Percentiles rank a stretch among this genome's conserved stretches.
These are phyloP conservation scores for Climacium dendroides DNA, from an alignment of 225 moss, liverwort and hornwort species.

Conservation along the genomic window DNA sequence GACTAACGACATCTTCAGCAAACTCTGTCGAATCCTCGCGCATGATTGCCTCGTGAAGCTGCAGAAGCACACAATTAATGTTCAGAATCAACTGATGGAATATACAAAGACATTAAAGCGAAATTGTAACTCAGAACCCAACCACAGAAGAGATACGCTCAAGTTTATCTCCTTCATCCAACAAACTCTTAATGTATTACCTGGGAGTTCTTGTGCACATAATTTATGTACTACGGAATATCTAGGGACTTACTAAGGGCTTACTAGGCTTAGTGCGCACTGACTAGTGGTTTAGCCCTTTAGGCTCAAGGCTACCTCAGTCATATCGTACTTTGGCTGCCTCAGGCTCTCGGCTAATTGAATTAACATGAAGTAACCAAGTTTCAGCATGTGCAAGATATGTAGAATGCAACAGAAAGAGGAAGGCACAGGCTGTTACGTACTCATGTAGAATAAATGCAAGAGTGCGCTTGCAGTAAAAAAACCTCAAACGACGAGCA, in stretches of 20 bases:
- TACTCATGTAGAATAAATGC: background rate
- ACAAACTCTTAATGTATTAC: background rate
- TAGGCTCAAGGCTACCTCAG: background rate
- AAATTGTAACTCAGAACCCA: background rate
- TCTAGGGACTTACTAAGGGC: background rate
- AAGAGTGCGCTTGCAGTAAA: background rate
- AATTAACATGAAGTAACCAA: background rate
- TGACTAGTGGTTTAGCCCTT: background rate
- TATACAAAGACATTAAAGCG: background rate
- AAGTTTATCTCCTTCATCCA: background rate
- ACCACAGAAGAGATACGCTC: background rate
- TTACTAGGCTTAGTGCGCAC: background rate
- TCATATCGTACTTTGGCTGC: background rate
- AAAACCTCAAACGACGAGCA: background rate
- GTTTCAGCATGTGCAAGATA: background rate
- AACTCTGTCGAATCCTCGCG: slow-evolving; percentile 84
- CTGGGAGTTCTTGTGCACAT: background rate
- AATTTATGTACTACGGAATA: background rate
- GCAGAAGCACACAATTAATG: slow-evolving; percentile 7
- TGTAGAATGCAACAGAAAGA: background rate
- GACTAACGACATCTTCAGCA: slow-evolving; percentile 60
- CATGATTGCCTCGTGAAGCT: slow-evolving; percentile 98
- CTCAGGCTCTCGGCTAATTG: background rate
- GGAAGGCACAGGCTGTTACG: background rate
- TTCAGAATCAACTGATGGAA: background rate